These are phyloP conservation scores for Cercospora nicotianae DNA, from an alignment of 2,329 filamentous ascomycete species.

Conservation along the genomic window DNA sequence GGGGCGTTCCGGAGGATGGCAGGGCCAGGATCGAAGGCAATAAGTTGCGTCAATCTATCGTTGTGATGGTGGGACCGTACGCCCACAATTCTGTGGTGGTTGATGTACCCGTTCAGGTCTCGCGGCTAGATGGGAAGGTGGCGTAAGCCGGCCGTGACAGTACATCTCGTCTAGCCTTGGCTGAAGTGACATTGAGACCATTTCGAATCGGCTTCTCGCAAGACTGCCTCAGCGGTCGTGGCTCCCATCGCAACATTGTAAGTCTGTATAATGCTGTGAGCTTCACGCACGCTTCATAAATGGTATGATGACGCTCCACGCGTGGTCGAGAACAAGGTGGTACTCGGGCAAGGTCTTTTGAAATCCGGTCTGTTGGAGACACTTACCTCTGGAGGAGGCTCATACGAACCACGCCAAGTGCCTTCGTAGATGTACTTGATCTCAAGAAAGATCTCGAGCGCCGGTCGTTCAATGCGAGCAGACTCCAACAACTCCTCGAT, in stretches of 20 bases:
- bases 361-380: too few relatives aligned
- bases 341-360: not conserved
- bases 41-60: not conserved
- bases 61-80: not conserved
- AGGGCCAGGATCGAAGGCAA: not conserved
- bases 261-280: slow-evolving; percentile 3
- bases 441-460: slow-evolving; percentile 15
- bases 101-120: not conserved
- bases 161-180: not conserved
- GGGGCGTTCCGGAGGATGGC: not conserved
- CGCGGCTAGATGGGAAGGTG: not conserved
- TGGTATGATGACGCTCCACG: not conserved
- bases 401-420: slow-evolving; percentile 16
- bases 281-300: not conserved
- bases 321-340: not conserved
- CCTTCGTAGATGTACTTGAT: slow-evolving; percentile 18
- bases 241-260: slow-evolving; percentile 13
- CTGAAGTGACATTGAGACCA: slow-evolving; percentile 12
- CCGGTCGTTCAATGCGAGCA: slow-evolving; percentile 1
- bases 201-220: slow-evolving; percentile 12
- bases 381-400: slow-evolving; percentile 11
- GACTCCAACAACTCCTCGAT: slow-evolving; percentile 19
- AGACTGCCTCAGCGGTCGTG: slow-evolving; percentile 1
- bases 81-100: not conserved
- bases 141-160: not conserved